Percentiles rank a stretch among this genome's conserved stretches.
These are phyloP conservation scores for Mycena alexandri DNA, from an alignment of 768 basidiomycete species.

Conservation along the genomic window DNA sequence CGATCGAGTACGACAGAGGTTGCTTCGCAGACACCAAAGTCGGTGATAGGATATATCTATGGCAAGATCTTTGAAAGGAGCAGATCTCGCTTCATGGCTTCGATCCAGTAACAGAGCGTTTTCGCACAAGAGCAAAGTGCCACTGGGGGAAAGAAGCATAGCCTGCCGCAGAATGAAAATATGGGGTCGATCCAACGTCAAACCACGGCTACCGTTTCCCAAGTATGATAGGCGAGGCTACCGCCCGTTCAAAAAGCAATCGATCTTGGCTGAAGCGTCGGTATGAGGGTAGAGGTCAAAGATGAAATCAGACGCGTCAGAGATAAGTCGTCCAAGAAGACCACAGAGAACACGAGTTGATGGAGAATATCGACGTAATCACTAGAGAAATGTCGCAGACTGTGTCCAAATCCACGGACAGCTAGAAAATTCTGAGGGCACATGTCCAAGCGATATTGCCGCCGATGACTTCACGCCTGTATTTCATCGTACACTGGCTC, in stretches of 20 bases:
- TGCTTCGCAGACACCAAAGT: slow-evolving; percentile 30
- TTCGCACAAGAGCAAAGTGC: slow-evolving; percentile 25
- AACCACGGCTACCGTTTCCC: slow-evolving; percentile 20
- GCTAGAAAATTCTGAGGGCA: slow-evolving; percentile 15
- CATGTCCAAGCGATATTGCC: slow-evolving; percentile 17
- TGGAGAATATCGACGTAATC: slow-evolving; percentile 26
- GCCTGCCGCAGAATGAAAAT: slow-evolving; percentile 34
- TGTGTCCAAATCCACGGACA: slow-evolving; percentile 9
- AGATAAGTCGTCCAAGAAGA: slow-evolving; percentile 30
- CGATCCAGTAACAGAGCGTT: slow-evolving; percentile 21
- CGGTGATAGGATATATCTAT: slow-evolving; percentile 37
- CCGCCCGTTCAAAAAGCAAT: slow-evolving; percentile 22
- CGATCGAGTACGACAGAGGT: slow-evolving; percentile 37
- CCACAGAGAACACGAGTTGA: slow-evolving; percentile 36
- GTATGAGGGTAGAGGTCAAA: slow-evolving; percentile 22
- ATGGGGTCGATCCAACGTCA: slow-evolving; percentile 26
- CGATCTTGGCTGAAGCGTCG: slow-evolving; percentile 26
- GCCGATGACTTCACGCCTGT: slow-evolving; percentile 5
- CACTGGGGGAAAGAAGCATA: slow-evolving; percentile 36
- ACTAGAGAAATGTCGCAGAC: slow-evolving; percentile 20
- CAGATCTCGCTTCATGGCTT: slow-evolving; percentile 31
- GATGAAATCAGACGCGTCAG: slow-evolving; percentile 33
- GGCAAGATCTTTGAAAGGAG: slow-evolving; percentile 21
- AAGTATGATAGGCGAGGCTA: slow-evolving; percentile 30
- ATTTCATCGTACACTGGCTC: slow-evolving; percentile 17